Base-by-base conservation (phyloP, 1,284 basidiomycete genomes). In the Fomes fomentarius region DNA sequence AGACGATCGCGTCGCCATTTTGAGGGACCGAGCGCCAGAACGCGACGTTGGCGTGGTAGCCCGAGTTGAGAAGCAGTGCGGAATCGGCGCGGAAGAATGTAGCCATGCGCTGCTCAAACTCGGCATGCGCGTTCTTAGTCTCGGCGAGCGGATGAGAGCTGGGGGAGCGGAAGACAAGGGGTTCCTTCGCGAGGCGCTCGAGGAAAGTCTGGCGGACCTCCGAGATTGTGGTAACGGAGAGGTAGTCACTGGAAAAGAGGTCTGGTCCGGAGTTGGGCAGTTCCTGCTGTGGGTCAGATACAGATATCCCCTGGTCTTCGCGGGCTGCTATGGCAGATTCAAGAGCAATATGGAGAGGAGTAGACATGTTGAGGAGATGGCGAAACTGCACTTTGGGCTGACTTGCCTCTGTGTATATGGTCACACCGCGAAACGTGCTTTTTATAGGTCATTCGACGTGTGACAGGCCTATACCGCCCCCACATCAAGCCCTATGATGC, bases 211-310 rank as follows among this genome's bases (percentile, higher is more conserved):
- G 40, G 37, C 84, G 83, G 3, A 95, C 77, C 11, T 63, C 57
- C 0, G 75, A 58, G 1, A 85, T 88, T 2, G 77, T 73, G 1
- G 91, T 76, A 14, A 98, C 77, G 0, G 92, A 94, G 48, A 97
- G 86, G 71, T 96, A 97, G 74, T 97, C 95, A 71, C 96, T 97
- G 14, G 91, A 90, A 24, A 81, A 89, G 69, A 94, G 92, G 67
- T 95, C 93, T 52, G 58, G 51, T 14, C 44, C 47, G 2, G 31
- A 14, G 31, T 10, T 6, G 21, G 19, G 12, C 14, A 24, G 6
- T 5, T 45, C 44, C 12, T 33, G 19, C 31, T 35, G 21, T 11
- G 35, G 44, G 21, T 44, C 42, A 7, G 42, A 17, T 1, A 33
- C 19, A 3, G 30, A 30, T 5, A 44, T 19, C 10, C 15, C 17